These are phyloP conservation scores for Capsicum pubescens DNA, from an alignment of 257 asterid species.

Conservation along the genomic window DNA sequence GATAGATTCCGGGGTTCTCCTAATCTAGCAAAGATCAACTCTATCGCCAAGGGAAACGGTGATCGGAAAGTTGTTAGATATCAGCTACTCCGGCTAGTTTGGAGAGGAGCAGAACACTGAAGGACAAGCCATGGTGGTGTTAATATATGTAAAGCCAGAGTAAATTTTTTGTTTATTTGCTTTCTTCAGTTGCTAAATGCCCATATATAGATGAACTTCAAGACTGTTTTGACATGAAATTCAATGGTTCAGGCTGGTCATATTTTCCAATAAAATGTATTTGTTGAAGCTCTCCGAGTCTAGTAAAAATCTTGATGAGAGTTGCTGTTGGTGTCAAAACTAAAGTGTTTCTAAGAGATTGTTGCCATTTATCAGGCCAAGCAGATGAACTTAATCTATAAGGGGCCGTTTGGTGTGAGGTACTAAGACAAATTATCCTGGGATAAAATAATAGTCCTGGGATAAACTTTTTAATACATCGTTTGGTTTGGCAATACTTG, in stretches of 20 bases:
- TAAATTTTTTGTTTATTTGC: conserved; percentile 10
- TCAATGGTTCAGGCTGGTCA: background rate
- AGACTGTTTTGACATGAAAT: background rate
- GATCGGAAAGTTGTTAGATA: conserved; percentile 61
- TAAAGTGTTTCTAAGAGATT: background rate
- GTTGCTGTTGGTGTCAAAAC: background rate
- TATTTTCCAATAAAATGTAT: background rate
- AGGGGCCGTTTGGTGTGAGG: no score
- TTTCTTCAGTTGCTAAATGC: conserved; percentile 8
- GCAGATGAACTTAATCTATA: background rate
- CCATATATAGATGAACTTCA: background rate
- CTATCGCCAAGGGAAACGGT: conserved; percentile 61
- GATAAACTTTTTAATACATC: no score
- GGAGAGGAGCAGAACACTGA: conserved; percentile 51
- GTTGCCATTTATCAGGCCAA: background rate
- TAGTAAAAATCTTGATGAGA: background rate
- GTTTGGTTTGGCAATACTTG: no score
- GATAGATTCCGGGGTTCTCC: conserved; percentile 55
- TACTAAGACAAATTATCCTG: no score
- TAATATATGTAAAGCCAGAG: conserved; percentile 29
- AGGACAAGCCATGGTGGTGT: background rate
- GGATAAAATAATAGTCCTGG: no score
- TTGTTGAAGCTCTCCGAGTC: background rate
- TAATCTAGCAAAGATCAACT: conserved; percentile 52
- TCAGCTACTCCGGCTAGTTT: conserved; percentile 69